Percentiles rank a stretch among this genome's conserved stretches.
Conservation (phyloP, 805 yeast genomes). For the Komagataella pastoris region DNA sequence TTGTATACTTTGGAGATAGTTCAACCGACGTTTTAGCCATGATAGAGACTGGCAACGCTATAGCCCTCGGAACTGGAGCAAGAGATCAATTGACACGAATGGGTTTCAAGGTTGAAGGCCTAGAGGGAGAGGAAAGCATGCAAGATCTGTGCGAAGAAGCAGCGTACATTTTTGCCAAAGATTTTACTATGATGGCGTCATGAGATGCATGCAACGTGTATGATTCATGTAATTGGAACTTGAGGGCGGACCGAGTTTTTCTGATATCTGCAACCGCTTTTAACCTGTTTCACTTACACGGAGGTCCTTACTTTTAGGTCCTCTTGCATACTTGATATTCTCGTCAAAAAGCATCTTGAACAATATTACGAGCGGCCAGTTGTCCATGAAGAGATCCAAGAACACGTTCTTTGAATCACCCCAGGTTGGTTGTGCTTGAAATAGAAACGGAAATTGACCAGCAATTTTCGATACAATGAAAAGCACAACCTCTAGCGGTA, state of each 20-base stretch:
- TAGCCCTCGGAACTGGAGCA: conserved; percentile 7
- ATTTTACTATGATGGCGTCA: background rate
- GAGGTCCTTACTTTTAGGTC: background rate
- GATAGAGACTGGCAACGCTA: conserved; percentile 30
- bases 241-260: background rate
- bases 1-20: conserved; percentile 48
- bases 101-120: background rate
- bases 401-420: background rate
- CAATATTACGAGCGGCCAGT: background rate
- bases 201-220: background rate
- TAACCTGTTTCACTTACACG: background rate
- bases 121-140: background rate
- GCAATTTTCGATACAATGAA: background rate
- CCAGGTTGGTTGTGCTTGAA: background rate
- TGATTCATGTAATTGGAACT: background rate
- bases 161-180: background rate
- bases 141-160: background rate
- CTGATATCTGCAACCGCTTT: background rate
- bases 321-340: background rate
- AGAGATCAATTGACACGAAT: background rate
- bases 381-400: background rate
- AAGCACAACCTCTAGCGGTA: background rate
- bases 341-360: background rate
- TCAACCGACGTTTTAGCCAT: conserved; percentile 42
- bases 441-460: background rate